phyloP scores from a whole-genome alignment of 2,329 filamentous ascomycete species.

The Botrytis pseudocinerea region DNA sequence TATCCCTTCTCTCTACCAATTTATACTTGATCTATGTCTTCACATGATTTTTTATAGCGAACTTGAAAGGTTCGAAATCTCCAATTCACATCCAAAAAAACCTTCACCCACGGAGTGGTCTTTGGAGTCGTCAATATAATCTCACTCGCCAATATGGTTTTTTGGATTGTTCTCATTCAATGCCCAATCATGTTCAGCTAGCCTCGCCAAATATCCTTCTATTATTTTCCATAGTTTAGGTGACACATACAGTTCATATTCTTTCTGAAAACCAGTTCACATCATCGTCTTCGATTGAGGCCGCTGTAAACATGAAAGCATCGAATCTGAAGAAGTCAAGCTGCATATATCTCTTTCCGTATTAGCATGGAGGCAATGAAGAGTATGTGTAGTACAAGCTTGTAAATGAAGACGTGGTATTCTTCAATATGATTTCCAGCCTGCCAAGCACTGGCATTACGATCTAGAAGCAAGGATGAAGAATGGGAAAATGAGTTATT shows the following conservation, averaged over 20 bases:
- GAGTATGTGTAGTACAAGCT: too few relatives aligned
- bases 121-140: not conserved
- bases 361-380: not conserved
- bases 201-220: not conserved
- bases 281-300: too few relatives aligned
- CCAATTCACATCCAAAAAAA: not conserved
- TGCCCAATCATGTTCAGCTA: not conserved
- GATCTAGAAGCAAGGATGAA: not conserved
- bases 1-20: too few relatives aligned
- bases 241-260: not conserved
- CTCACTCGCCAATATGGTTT: not conserved
- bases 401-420: not conserved
- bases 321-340: not conserved
- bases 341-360: not conserved
- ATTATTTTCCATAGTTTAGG: not conserved
- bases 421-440: not conserved
- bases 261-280: too few relatives aligned
- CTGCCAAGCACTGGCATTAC: not conserved
- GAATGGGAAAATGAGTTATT: too few relatives aligned
- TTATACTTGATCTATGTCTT: too few relatives aligned
- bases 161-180: not conserved
- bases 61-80: too few relatives aligned
- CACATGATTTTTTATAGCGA: too few relatives aligned
- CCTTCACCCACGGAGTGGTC: too few relatives aligned
- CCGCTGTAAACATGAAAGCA: not conserved